These are phyloP conservation scores for Podospora pseudopauciseta DNA, from an alignment of 495 filamentous ascomycete species.

Conservation along the genomic window DNA sequence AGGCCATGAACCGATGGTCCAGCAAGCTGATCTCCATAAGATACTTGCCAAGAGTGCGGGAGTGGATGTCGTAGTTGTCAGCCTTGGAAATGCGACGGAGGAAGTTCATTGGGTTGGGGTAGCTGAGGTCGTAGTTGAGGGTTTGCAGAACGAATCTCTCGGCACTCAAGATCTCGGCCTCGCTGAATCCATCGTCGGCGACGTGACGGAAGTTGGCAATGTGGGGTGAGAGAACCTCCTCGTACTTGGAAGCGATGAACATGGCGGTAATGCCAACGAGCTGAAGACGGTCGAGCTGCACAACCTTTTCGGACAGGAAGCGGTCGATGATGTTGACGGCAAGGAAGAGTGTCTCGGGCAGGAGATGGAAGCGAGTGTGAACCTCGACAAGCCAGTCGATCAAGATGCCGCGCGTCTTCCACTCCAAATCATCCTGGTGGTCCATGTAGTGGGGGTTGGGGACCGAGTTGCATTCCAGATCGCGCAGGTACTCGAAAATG, in stretches of 20 bases:
- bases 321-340: constrained; percentile 98
- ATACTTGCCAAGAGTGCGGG: constrained; percentile 94
- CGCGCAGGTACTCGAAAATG: constrained; percentile 93
- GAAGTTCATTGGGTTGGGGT: constrained; percentile 99
- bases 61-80: constrained; percentile 96
- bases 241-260: constrained; percentile 99
- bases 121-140: constrained; percentile 95
- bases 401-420: constrained; percentile 97
- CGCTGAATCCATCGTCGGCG: constrained; percentile 94
- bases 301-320: constrained; percentile 89
- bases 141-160: constrained; percentile 88
- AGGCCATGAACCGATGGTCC: constrained; percentile 86
- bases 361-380: constrained; percentile 91
- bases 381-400: constrained; percentile 99
- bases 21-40: constrained; percentile 96
- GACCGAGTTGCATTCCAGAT: constrained; percentile 76
- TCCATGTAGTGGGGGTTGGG: constrained; percentile 94
- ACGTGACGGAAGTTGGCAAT: constrained; percentile 95
- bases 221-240: constrained; percentile 94
- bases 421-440: constrained; percentile 88
- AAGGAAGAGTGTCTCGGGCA: constrained; percentile 97
- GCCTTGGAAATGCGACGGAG: constrained; percentile 96
- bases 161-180: constrained; percentile 92
- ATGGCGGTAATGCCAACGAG: constrained; percentile 96
- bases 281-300: constrained; percentile 91